Conservation (phyloP, 139 green algal species). For the Zygnema circumcarinatum region DNA sequence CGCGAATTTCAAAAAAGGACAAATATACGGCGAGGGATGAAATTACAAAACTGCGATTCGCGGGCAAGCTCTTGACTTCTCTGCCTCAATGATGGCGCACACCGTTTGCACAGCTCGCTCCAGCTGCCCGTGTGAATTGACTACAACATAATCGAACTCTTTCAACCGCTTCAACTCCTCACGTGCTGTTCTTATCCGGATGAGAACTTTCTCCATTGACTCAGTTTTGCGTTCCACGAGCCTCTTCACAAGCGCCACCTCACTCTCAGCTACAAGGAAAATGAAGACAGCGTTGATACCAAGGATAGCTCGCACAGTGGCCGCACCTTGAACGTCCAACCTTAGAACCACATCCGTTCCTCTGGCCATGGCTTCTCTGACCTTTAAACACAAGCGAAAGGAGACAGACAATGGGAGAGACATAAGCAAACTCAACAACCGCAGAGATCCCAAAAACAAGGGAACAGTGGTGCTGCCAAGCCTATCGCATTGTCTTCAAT, state of each 20-base stretch:
- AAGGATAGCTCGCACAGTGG: constrained; percentile 75
- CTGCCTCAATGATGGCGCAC: constrained; percentile 83
- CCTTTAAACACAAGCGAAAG: constrained; percentile 32
- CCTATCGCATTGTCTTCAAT: too few species aligned
- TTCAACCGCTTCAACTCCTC: constrained; percentile 71
- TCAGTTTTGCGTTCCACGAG: constrained; percentile 89
- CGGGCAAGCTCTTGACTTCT: constrained; percentile 68
- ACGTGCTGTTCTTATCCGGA: constrained; percentile 79
- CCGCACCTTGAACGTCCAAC: constrained; percentile 91
- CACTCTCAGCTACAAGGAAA: constrained; percentile 85
- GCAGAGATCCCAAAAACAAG: too few species aligned
- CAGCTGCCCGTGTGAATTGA: constrained; percentile 83
- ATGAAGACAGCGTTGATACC: constrained; percentile 82
- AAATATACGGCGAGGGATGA: too few species aligned
- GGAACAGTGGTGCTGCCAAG: too few species aligned
- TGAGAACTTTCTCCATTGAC: constrained; percentile 65
- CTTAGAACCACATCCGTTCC: constrained; percentile 89
- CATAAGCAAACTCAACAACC: too few species aligned
- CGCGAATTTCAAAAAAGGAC: too few species aligned
- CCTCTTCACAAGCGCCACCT: constrained; percentile 79
- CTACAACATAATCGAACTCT: constrained; percentile 95
- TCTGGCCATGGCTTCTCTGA: constrained; percentile 68
- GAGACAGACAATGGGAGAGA: too few species aligned
- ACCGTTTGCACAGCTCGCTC: constrained; percentile 79
- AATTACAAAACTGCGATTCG: neutral